Percentiles rank a stretch among this genome's conserved stretches.
Evolutionary conservation across 805 yeast genomes (phyloP).

Genomic region (Scheffersomyces ergatensis): DNA sequence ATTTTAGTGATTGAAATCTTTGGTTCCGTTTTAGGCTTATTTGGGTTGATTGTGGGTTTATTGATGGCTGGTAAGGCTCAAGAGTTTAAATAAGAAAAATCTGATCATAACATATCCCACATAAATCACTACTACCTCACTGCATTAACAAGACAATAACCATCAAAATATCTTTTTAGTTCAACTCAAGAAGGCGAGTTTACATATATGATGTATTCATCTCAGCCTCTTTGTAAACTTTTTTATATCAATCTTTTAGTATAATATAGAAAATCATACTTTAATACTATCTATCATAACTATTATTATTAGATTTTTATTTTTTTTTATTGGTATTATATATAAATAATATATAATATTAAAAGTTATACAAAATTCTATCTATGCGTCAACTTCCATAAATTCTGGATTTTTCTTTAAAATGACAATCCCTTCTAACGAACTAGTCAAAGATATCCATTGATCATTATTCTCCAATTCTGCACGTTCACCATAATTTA

Average conservation of each 20-base stretch:
- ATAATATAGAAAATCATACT: background rate
- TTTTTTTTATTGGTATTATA: background rate
- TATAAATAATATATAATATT: background rate
- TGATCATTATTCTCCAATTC: constrained; percentile 90
- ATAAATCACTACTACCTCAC: too few species aligned
- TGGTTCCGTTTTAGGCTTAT: constrained; percentile 92
- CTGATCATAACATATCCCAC: too few species aligned
- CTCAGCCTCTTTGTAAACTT: too few species aligned
- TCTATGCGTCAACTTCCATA: constrained; percentile 53
- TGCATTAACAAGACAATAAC: too few species aligned
- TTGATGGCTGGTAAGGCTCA: constrained; percentile 95
- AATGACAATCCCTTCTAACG: constrained; percentile 91
- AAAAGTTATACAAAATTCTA: background rate
- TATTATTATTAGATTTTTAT: too few species aligned
- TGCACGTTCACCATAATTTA: constrained; percentile 94
- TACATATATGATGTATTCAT: too few species aligned
- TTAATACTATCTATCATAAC: too few species aligned
- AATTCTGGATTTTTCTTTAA: constrained; percentile 87
- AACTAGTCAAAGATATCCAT: constrained; percentile 74
- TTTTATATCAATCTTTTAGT: background rate
- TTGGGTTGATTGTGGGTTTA: constrained; percentile 94
- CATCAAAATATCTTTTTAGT: too few species aligned
- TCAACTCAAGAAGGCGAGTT: too few species aligned
- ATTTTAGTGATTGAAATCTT: constrained; percentile 96
- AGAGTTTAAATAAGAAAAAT: constrained; percentile 59